Evolutionary conservation across 306 rosid species (phyloP).

Genomic region (barrel medic (Medicago truncatula)): MtrunA17r5.0-ANR NC_053043.1:11754001-11754500

Average conservation of each 20-base stretch:
- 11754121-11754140: background rate
- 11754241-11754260: background rate
- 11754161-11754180: background rate
- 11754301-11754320: background rate
- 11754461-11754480: slow-evolving; percentile 39
- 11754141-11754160: background rate
- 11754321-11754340: slow-evolving; percentile 1
- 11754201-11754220: background rate
- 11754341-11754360: background rate
- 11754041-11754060: no score
- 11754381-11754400: slow-evolving; percentile 16
- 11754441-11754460: background rate
- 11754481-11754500: background rate
- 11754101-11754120: no score
- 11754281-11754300: background rate
- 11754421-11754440: slow-evolving; percentile 46
- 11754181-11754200: background rate
- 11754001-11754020: no score
- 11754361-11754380: slow-evolving; percentile 14
- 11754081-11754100: no score
- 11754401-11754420: no score
- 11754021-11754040: no score
- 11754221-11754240: slow-evolving; percentile 5
- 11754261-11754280: slow-evolving; percentile 9
- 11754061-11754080: no score